Evolutionary conservation across 768 basidiomycete species (phyloP).

Genomic region (Lyophyllum shimeji): DNA sequence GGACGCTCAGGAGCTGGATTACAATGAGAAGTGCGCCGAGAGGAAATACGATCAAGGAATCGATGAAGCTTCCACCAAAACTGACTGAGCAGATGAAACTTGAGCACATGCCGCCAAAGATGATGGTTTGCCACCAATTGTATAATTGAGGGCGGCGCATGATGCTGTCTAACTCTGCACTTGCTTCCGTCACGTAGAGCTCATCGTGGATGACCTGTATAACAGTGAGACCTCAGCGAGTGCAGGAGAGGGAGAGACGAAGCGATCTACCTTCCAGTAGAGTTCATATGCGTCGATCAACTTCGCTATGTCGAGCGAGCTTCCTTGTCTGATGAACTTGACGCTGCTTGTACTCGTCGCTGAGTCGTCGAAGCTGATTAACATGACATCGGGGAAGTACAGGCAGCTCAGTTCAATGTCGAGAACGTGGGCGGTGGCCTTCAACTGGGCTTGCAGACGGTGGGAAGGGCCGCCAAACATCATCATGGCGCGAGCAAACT

Average conservation of each 20-base stretch:
- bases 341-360: slow-evolving; percentile 79
- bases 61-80: slow-evolving; percentile 77
- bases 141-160: slow-evolving; percentile 71
- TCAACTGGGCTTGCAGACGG: slow-evolving; percentile 79
- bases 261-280: slow-evolving; percentile 64
- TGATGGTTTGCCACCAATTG: slow-evolving; percentile 53
- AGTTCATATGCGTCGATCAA: slow-evolving; percentile 66
- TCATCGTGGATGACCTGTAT: slow-evolving; percentile 82
- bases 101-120: slow-evolving; percentile 79
- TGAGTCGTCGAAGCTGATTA: slow-evolving; percentile 81
- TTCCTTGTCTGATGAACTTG: slow-evolving; percentile 74
- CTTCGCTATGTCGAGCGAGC: slow-evolving; percentile 75
- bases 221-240: background rate
- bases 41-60: slow-evolving; percentile 69
- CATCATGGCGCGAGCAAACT: slow-evolving; percentile 85
- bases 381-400: slow-evolving; percentile 73
- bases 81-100: slow-evolving; percentile 71
- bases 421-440: slow-evolving; percentile 74
- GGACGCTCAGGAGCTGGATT: slow-evolving; percentile 68
- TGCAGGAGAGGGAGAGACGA: background rate
- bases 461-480: slow-evolving; percentile 86
- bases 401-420: slow-evolving; percentile 72
- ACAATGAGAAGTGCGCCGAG: slow-evolving; percentile 73
- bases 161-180: slow-evolving; percentile 63
- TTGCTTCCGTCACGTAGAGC: slow-evolving; percentile 72